Evolutionary conservation across 2,329 filamentous ascomycete genomes (phyloP).

Genomic region (Fusarium chlamydosporum): DNA sequence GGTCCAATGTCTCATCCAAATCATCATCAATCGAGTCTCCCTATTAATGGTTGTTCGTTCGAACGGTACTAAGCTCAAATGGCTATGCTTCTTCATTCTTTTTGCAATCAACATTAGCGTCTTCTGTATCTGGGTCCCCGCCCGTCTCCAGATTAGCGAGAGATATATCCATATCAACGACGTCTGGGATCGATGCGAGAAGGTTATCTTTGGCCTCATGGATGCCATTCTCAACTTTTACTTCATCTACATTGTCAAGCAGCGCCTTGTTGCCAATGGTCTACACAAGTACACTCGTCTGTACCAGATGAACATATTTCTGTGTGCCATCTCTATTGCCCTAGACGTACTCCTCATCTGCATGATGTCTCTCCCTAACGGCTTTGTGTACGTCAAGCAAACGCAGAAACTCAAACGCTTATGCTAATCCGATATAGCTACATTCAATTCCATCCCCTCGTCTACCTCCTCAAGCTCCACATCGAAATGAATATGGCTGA

Average conservation of each 20-base stretch:
- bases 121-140: slow-evolving; percentile 66
- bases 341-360: slow-evolving; percentile 49
- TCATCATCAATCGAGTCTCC: slow-evolving; percentile 66
- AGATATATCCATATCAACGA: slow-evolving; percentile 60
- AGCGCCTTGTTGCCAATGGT: slow-evolving; percentile 62
- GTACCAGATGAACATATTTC: slow-evolving; percentile 55
- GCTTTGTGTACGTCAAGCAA: slow-evolving; percentile 44
- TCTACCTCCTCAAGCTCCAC: slow-evolving; percentile 50
- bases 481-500: slow-evolving; percentile 53
- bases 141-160: slow-evolving; percentile 59
- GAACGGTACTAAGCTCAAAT: slow-evolving; percentile 58
- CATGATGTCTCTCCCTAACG: slow-evolving; percentile 51
- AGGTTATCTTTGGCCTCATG: slow-evolving; percentile 62
- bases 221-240: slow-evolving; percentile 64
- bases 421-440: slow-evolving; percentile 31
- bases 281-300: slow-evolving; percentile 65
- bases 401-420: rapidly evolving
- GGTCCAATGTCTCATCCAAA: slow-evolving; percentile 62
- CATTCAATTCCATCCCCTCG: slow-evolving; percentile 51
- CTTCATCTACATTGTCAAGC: slow-evolving; percentile 61
- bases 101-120: slow-evolving; percentile 64
- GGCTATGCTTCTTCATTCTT: slow-evolving; percentile 60
- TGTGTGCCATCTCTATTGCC: slow-evolving; percentile 51
- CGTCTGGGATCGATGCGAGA: slow-evolving; percentile 66
- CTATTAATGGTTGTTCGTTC: slow-evolving; percentile 60